Base-by-base conservation (phyloP, 2,329 filamentous ascomycete genomes). In the Penicillium sumatraense region DNA sequence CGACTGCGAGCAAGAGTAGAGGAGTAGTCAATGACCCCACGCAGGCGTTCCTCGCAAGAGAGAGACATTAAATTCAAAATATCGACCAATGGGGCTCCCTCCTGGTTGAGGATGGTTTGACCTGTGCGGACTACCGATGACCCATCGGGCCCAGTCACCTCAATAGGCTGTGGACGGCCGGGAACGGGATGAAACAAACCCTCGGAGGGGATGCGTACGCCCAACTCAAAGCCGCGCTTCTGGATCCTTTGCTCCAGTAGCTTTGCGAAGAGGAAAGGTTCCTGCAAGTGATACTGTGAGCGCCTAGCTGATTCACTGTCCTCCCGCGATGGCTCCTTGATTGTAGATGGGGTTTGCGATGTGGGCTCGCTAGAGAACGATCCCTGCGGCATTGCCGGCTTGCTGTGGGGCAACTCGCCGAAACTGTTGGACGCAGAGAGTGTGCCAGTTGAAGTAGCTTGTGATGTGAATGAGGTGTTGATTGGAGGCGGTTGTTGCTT, bases 21-120 rank as follows among this genome's bases (percentile, higher is more conserved):
- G 10, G 91, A 87, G 65, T 96, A 92, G 67, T 93, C 89, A 3
- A 97, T 69, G 26, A 97, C 75, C 11, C 86, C 85, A 50, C 90
- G 83, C 33, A 97, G 65, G 24, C 91, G 84, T 64, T 96, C 89
- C 69, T 93, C 91, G 9, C 91, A 87, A 16, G 90, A 90, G 53
- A 97, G 83, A 5, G 91, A 95, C 54, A 97, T 72, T 14, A 97
- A 80, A 23, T 90, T 89, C 41, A 97, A 77, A 62, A 97, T 89
- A 58, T 96, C 92, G 13, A 89, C 88, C 29, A 96, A 79, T 51
- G 84, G 86, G 1, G 90, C 86, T 40, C 75, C 76, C 46, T 78
- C 76, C 41, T 92, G 89, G 31, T 89, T 86, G 0, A 95, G 84
- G 33, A 96, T 84, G 51, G 89, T 91, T 18, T 86, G 85, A 2